Evolutionary conservation across 257 asterid genomes (phyloP), one percentile per base, ranked within the genome.

Genomic region (Solanum chiquidenum): DNA sequence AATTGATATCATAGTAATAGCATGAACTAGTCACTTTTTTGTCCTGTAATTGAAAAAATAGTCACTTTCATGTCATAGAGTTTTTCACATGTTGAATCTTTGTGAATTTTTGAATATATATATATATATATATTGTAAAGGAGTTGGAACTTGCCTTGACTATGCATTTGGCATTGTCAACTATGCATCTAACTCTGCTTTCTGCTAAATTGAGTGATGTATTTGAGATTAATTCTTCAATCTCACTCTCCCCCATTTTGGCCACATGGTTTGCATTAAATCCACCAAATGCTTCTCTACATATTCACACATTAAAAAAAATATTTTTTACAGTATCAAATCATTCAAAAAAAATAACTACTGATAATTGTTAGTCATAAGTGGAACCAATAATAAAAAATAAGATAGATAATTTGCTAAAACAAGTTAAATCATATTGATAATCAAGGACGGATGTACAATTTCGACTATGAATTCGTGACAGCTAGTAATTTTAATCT

Each of bases 81-180:
- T 29, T 29, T 64, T 64, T n/a, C 18, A 25, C 1, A 2, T 10
- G 7, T 64, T 12, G 13, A 66, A 27, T 25, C 11, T 9, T 72
- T 72, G 42, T 72, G 44, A 72, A 5, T 6, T 29, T 33, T 29
- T 14, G 9, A 44, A 44, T 44, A 44, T 42, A 42, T 11, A 42
- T 42, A 8, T 38, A 4, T 1, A 44, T 44, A 12, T 49, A 49
- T 44, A 49, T 5, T 13, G 16, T 18, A 35, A n/a, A 20, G 3
- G 18, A 35, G 7, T 35, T 21, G 23, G 58, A 18, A 83, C 95
- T 93, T 90, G 91, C 98, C 96, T 95, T 93, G 40, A 91, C 88
- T 83, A 94, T 93, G 93, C 98, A 95, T 88, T 93, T 95, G 66
- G 98, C 98, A 89, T 97, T 95, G 90, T 95, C 98, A 42, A 95